Base-by-base conservation (phyloP, 148 eudicot genomes). In the Fagopyrum esculentum region DNA sequence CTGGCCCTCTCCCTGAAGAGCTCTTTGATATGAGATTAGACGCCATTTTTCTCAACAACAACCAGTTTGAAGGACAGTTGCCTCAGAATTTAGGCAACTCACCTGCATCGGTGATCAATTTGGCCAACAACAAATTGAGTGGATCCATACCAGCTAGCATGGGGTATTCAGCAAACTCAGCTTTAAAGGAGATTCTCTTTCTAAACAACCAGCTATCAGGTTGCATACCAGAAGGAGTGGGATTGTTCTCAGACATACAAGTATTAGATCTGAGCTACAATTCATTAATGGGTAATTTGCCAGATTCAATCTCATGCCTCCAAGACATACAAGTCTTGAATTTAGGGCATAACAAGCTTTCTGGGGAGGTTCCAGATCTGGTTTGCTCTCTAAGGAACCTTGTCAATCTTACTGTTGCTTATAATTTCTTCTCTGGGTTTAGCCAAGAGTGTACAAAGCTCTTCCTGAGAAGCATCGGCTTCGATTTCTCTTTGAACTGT, bases 381-480 rank as follows among this genome's bases (percentile, higher is more conserved):
- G 87, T 93, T n/a, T 93, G 97, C 75, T 84, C 88, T 10, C 68
- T 89, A 64, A 85, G 73, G 22, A 88, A 77, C 17, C 72, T 93
- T 3, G 5, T 84, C 77, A 86, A 93, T 82, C 76, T 93, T 83
- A 93, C 86, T 3, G 86, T 91, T 3, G 80, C 91, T n/a, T 84
- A 84, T 78, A 93, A 89, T 84, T 93, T 91, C 81, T 91, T 89
- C 69, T 84, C 90, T 51, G 91, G 91, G 88, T 84, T 83, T 63
- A 80, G 83, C 26, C 84, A 83, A 35, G 82, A 81, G 19, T 93
- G 98, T 80, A 74, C 74, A 5, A 86, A 77, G 45, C 55, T 88
- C 78, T 80, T 72, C 6, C 56, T 51, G 11, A 82, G 84, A 55
- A 86, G 83, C 72, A 77, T 82, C 30, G 91, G 90, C 35, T 86